phyloP scores from a whole-genome alignment of 768 basidiomycete genomes.

The Trametopsis cervina region DNA sequence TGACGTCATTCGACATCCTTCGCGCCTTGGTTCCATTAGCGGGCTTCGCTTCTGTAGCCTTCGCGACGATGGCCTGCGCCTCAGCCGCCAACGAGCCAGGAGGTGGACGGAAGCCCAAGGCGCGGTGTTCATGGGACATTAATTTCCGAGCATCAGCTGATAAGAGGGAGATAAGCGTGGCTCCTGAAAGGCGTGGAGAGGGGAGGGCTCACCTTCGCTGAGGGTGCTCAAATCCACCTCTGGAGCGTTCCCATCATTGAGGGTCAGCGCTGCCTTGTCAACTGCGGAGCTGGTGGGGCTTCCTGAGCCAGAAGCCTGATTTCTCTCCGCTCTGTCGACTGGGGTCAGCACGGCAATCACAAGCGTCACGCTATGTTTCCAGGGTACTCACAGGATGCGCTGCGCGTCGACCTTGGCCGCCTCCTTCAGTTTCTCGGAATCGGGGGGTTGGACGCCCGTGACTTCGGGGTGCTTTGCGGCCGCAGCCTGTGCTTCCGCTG shows the following conservation, averaged over 20 bases:
- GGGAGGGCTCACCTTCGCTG: constrained; percentile 11
- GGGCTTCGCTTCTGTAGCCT: constrained; percentile 15
- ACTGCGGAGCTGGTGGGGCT: constrained; percentile 2
- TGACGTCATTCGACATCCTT: constrained; percentile 4
- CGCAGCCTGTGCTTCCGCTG: constrained; percentile 28
- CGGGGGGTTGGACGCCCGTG: constrained; percentile 5
- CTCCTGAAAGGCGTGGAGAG: not conserved
- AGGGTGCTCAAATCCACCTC: constrained; percentile 17
- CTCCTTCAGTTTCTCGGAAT: constrained; percentile 18
- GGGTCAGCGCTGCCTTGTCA: constrained; percentile 1
- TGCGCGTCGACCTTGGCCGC: constrained; percentile 22
- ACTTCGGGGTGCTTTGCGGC: constrained; percentile 27
- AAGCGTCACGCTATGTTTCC: too few species aligned
- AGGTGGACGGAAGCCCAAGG: constrained; percentile 25
- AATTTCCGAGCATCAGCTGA: constrained; percentile 20
- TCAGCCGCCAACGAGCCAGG: constrained; percentile 25
- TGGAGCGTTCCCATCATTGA: constrained; percentile 4
- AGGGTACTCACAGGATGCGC: constrained; percentile 15
- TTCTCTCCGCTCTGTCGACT: constrained; percentile 14
- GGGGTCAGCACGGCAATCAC: too few species aligned
- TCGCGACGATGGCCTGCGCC: constrained; percentile 22
- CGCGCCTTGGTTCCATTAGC: not conserved
- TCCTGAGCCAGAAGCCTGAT: not conserved
- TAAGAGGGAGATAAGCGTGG: not conserved
- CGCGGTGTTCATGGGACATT: constrained; percentile 25